phyloP scores from a whole-genome alignment of 2,329 filamentous ascomycete genomes.

The Ceratocystis papillata region DNA sequence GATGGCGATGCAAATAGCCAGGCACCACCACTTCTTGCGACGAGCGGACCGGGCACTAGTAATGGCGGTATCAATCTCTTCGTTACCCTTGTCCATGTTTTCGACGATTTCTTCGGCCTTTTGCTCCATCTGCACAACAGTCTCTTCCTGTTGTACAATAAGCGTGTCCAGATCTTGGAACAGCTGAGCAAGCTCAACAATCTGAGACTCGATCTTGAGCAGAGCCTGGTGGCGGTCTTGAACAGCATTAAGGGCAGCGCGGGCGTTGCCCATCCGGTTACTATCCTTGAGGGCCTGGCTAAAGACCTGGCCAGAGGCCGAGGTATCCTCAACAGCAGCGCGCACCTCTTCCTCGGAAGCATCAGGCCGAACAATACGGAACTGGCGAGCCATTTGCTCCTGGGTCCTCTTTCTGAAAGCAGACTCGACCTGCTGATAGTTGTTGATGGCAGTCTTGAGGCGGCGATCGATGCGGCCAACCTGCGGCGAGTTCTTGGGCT shows the following conservation, averaged over 20 bases:
- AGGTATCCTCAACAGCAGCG: conserved; percentile 59
- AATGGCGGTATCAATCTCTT: conserved; percentile 71
- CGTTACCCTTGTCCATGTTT: conserved; percentile 76
- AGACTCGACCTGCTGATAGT: conserved; percentile 70
- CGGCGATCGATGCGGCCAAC: conserved; percentile 70
- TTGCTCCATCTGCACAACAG: conserved; percentile 70
- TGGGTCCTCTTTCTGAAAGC: conserved; percentile 69
- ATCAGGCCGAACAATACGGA: conserved; percentile 76
- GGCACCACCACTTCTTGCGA: conserved; percentile 95
- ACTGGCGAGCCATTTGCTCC: conserved; percentile 79
- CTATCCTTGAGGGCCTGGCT: conserved; percentile 74
- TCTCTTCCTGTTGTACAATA: conserved; percentile 74
- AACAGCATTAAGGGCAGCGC: conserved; percentile 67
- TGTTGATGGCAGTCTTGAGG: conserved; percentile 68
- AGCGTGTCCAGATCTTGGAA: conserved; percentile 84
- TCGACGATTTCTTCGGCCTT: conserved; percentile 77
- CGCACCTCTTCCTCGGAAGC: conserved; percentile 67
- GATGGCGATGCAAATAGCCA: conserved; percentile 57
- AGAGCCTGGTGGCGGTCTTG: conserved; percentile 76
- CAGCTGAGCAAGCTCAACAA: conserved; percentile 75
- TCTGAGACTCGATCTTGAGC: conserved; percentile 81
- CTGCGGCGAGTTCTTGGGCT: conserved; percentile 64
- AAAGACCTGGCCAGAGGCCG: conserved; percentile 67
- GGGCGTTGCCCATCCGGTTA: conserved; percentile 70
- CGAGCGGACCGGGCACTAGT: conserved; percentile 67